Percentiles rank a stretch among this genome's conserved stretches.
These are phyloP conservation scores for Hyaloperonospora arabidopsidis DNA, from an alignment of 352 stramenopile genomes.

Conservation along the genomic window DNA sequence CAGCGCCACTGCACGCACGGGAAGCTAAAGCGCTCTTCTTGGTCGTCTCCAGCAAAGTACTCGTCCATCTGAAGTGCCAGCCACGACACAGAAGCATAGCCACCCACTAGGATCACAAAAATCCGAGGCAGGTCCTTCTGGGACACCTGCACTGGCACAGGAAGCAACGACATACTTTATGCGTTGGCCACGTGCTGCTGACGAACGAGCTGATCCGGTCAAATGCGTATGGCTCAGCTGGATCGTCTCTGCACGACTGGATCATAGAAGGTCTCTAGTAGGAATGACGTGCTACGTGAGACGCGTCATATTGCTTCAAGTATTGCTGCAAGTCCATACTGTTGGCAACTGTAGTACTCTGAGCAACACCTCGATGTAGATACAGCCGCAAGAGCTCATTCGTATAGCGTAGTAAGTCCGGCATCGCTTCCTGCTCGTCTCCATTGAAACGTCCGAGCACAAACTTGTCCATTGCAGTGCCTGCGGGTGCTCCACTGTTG, in stretches of 20 bases:
- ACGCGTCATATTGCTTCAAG: conserved; percentile 28
- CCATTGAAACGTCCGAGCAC: conserved; percentile 71
- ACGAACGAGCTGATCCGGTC: background rate
- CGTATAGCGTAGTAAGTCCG: conserved; percentile 50
- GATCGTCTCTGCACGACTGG: too few species aligned
- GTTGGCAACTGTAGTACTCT: conserved; percentile 68
- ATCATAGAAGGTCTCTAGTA: too few species aligned
- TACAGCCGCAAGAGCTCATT: conserved; percentile 76
- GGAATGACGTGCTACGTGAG: conserved; percentile 9
- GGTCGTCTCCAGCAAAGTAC: conserved; percentile 34
- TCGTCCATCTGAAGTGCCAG: conserved; percentile 51
- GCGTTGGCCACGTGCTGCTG: too few species aligned
- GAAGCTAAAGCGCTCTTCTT: conserved; percentile 44
- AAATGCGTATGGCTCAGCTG: too few species aligned
- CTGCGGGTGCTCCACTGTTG: conserved; percentile 54
- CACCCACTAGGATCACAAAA: conserved; percentile 28
- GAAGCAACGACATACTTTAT: conserved; percentile 13
- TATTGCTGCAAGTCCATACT: conserved; percentile 62
- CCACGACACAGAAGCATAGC: conserved; percentile 24
- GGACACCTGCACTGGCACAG: conserved; percentile 50
- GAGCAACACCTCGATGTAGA: conserved; percentile 66
- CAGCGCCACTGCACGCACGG: conserved; percentile 23
- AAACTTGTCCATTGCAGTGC: conserved; percentile 80
- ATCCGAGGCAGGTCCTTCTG: conserved; percentile 43
- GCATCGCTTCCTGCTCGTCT: conserved; percentile 71